Base-by-base conservation (phyloP, 139 green algal genomes). In the Coccomyxa sp. region DNA sequence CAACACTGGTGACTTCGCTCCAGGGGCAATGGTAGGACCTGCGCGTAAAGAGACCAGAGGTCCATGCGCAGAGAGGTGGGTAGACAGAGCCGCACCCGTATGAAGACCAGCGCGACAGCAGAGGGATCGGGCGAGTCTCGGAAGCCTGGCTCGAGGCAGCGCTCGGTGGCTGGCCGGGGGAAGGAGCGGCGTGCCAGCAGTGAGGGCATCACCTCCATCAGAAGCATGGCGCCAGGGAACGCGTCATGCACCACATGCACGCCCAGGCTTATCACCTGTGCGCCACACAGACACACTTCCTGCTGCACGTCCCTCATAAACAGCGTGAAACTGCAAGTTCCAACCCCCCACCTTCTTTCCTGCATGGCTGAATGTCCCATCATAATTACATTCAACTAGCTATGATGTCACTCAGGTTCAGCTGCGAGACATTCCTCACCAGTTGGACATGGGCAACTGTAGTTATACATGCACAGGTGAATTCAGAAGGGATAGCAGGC, bases 101-200 rank as follows among this genome's bases (percentile, higher is more conserved):
- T 83, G 77, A 95, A 96, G 30, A 94, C 89, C 77, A 97, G 93
- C 11, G 92, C 84, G 83, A 97, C 90, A 28, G 90, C 79, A 21
- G 85, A 79, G 12, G 87, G 85, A 45, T 83, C 81, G 45, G 94
- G 94, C 0, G 92, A 88, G 68, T 96, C 92, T 4, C 92, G 83
- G 86, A 93, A 97, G 38, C 94, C 94, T 1, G 90, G 87, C 81
- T 96, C 92, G n/a, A 96, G 79, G 83, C 89, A 82, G 23, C 66
- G n/a, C n/a, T 82, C 66, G 25, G 90, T 93, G 76, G 79, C 51
- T 18, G 89, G 87, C n/a, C 82, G 86, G 28, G 88, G 87, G 88
- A 96, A 96, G 23, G 81, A 77, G 80, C 93, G 92, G 32, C 86
- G 87, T 0, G 86, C 81, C 79, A 96, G 88, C 82, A 95, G 68